phyloP scores from a whole-genome alignment of 306 rosid species.

The Vigna mungo region DNA sequence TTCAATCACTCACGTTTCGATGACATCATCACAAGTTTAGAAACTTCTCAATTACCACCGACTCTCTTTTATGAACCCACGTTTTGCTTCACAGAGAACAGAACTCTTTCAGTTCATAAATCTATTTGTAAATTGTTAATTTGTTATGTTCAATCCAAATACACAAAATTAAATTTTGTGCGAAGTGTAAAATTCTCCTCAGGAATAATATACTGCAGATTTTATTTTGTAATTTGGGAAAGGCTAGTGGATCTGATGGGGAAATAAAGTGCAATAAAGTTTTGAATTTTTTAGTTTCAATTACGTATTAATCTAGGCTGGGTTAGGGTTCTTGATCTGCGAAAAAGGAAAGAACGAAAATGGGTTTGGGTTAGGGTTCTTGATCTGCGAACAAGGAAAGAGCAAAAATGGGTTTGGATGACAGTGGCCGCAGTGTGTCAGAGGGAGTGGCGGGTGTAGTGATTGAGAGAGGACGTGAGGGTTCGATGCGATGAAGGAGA shows the following conservation, averaged over 20 bases:
- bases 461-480: too few species aligned
- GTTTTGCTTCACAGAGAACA: neutral
- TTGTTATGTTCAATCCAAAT: neutral
- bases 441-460: too few species aligned
- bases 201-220: too few species aligned
- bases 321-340: too few species aligned
- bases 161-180: neutral
- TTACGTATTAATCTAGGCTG: neutral
- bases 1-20: slow-evolving; percentile 43
- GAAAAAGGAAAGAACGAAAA: too few species aligned
- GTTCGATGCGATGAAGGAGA: too few species aligned
- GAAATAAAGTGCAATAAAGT: neutral
- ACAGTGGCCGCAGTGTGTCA: too few species aligned
- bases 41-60: slow-evolving; percentile 50
- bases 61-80: slow-evolving; percentile 52
- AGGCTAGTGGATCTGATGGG: neutral
- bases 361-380: too few species aligned
- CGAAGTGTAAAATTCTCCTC: neutral
- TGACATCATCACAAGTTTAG: slow-evolving; percentile 57
- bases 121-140: neutral
- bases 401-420: too few species aligned
- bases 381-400: too few species aligned
- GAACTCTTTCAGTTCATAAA: neutral
- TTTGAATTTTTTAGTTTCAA: neutral
- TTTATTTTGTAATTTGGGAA: neutral